Evolutionary conservation across 2,329 filamentous ascomycete species (phyloP).

Genomic region (Aaosphaeria arxii): DNA sequence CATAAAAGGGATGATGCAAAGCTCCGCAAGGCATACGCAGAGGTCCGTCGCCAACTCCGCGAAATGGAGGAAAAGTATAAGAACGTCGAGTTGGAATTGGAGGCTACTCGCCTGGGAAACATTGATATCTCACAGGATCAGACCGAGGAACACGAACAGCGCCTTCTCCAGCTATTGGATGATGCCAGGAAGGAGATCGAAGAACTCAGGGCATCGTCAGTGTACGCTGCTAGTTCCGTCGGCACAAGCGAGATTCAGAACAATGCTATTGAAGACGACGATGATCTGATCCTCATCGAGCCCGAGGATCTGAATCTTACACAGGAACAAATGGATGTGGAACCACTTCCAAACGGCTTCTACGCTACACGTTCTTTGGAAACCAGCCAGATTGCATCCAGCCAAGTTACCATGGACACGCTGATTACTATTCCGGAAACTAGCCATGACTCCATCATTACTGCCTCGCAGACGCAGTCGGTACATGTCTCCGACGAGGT

Average conservation of each 20-base stretch:
- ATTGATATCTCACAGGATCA: slow-evolving; percentile 38
- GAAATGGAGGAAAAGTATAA: slow-evolving; percentile 35
- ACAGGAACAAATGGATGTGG: slow-evolving; percentile 25
- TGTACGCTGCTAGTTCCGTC: slow-evolving; percentile 26
- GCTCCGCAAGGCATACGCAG: slow-evolving; percentile 26
- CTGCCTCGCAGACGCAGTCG: slow-evolving; percentile 14
- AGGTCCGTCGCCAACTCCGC: slow-evolving; percentile 35
- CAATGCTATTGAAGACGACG: slow-evolving; percentile 23
- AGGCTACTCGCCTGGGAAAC: slow-evolving; percentile 33
- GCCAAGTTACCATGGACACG: slow-evolving; percentile 14
- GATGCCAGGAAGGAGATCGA: slow-evolving; percentile 30
- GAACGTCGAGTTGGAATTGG: slow-evolving; percentile 37
- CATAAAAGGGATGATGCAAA: slow-evolving; percentile 36
- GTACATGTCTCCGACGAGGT: slow-evolving; percentile 19
- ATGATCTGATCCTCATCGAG: slow-evolving; percentile 29
- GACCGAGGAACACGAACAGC: slow-evolving; percentile 28
- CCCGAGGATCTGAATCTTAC: slow-evolving; percentile 31
- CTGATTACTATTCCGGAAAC: background rate
- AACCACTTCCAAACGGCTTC: slow-evolving; percentile 19
- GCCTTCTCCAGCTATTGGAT: slow-evolving; percentile 27
- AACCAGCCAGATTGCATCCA: slow-evolving; percentile 13
- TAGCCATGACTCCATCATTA: slow-evolving; percentile 18
- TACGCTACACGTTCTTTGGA: slow-evolving; percentile 26
- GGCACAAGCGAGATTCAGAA: slow-evolving; percentile 8
- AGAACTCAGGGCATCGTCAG: slow-evolving; percentile 28